Base-by-base conservation (phyloP, 495 filamentous ascomycete genomes). In the Choiromyces venosus region DNA sequence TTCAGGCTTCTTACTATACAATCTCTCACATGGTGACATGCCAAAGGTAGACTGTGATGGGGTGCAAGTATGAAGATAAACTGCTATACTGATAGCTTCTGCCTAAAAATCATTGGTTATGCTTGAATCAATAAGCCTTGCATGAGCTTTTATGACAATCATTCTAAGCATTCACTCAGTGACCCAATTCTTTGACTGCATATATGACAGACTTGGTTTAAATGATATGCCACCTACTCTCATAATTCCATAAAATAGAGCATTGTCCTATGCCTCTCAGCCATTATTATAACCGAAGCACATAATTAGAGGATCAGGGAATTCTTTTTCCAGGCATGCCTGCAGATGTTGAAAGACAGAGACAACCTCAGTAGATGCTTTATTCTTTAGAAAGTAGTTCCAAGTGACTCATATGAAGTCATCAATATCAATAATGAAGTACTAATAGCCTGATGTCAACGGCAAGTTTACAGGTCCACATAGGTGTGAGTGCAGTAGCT, bases 121-220 rank as follows among this genome's bases (percentile, higher is more conserved):
- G 3, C 39, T 3, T 2, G 68, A 39, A 38, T 69, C 37, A 2
- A 69, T 18, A 25, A 69, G n/a, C n/a, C 7, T 4, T 16, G 12
- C 39, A 39, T 42, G 18, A 2, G 38, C 68, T 69, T 69, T 69
- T 3, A 9, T 38, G 21, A 25, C 46, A 42, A 69, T 39, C 21
- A 36, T 44, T 2, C 8, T 6, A 40, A 69, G 7, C 7, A 69
- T 39, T 36, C 37, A 35, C n/a, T 69, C 37, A 21, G 68, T 21
- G 6, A 69, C 36, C 2, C 68, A 7, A 38, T 69, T 69, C 12
- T 69, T 69, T n/a, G n/a, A 42, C 68, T 69, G 68, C 2, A 35
- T 3, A 46, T 44, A 69, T n/a, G 38, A 7, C 21, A 42, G 68
- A 12, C 37, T 25, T n/a, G 68, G 68, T n/a, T 69, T 42, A 69